These are phyloP conservation scores for Apiospora marii DNA, from an alignment of 2,329 filamentous ascomycete genomes.

Conservation along the genomic window DNA sequence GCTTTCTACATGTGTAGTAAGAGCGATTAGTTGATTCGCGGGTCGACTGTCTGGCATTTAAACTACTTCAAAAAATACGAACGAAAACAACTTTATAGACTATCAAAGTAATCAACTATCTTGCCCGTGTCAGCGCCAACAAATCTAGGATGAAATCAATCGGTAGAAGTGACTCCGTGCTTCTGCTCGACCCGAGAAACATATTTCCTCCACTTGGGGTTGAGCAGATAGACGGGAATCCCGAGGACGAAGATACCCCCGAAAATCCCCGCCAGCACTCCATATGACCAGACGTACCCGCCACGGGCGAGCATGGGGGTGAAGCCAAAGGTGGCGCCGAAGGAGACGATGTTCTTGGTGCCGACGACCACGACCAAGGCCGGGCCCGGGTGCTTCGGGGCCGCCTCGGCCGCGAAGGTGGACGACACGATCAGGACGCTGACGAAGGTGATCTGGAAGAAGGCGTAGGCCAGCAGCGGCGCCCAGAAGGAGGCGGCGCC, in stretches of 20 bases:
- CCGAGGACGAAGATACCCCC: constrained; percentile 34
- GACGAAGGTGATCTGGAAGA: constrained; percentile 39
- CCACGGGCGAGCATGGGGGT: constrained; percentile 41
- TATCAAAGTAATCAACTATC: not conserved
- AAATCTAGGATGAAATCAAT: not conserved
- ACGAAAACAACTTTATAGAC: not conserved
- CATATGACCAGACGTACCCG: constrained; percentile 32
- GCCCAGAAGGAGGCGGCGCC: constrained; percentile 29
- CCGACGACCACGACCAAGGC: constrained; percentile 44
- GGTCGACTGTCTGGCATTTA: no score
- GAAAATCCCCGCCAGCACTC: constrained; percentile 32
- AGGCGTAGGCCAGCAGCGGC: constrained; percentile 41
- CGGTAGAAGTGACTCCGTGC: constrained; percentile 5
- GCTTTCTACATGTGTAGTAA: not conserved
- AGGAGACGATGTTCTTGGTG: constrained; percentile 44
- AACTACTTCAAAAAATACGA: no score
- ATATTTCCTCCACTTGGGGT: constrained; percentile 29
- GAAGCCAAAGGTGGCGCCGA: constrained; percentile 42
- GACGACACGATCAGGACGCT: constrained; percentile 40
- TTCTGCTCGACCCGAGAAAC: not conserved
- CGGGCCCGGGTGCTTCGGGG: constrained; percentile 44
- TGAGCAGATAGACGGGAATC: constrained; percentile 34
- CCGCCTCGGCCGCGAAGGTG: constrained; percentile 44
- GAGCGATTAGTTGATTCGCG: no score
- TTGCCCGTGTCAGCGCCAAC: not conserved